Percentiles rank a stretch among this genome's conserved stretches.
Conservation (phyloP, 345 rosid species). For the Turnera subulata region DNA sequence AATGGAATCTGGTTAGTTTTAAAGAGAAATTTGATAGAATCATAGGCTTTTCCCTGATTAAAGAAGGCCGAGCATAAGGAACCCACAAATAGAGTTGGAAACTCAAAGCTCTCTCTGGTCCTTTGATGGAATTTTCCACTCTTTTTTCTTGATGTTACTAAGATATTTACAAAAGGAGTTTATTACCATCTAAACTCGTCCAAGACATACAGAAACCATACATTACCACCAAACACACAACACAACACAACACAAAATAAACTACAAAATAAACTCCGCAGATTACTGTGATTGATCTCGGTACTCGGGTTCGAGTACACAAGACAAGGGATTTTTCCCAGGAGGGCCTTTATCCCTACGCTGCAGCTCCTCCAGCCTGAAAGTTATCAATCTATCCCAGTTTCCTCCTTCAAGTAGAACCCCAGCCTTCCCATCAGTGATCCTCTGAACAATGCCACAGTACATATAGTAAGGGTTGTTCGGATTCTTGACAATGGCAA, state of each 20-base stretch:
- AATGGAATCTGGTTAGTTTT: too few relatives aligned
- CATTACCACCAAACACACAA: constrained; percentile 6
- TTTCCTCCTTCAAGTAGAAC: constrained; percentile 87
- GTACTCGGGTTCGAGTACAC: constrained; percentile 16
- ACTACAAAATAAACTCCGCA: not conserved
- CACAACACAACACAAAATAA: constrained; percentile 9
- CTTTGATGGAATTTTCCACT: too few relatives aligned
- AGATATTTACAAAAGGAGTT: constrained; percentile 1
- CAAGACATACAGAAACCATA: not conserved
- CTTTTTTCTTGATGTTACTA: not conserved
- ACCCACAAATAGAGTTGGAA: too few relatives aligned
- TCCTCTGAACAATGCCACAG: constrained; percentile 86
- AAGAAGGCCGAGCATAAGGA: too few relatives aligned
- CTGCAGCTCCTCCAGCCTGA: constrained; percentile 77
- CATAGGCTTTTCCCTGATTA: too few relatives aligned
- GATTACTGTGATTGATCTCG: constrained; percentile 3
- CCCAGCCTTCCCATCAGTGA: constrained; percentile 88
- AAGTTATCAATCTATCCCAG: constrained; percentile 76
- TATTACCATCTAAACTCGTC: not conserved
- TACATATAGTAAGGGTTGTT: constrained; percentile 82
- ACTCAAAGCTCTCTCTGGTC: too few relatives aligned
- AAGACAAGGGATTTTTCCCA: constrained; percentile 74
- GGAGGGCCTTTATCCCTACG: constrained; percentile 84
- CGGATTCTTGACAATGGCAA: constrained; percentile 69
- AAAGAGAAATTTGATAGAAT: too few relatives aligned